These are phyloP conservation scores for Jaapia argillacea DNA, from an alignment of 768 basidiomycete species.

Conservation along the genomic window DNA sequence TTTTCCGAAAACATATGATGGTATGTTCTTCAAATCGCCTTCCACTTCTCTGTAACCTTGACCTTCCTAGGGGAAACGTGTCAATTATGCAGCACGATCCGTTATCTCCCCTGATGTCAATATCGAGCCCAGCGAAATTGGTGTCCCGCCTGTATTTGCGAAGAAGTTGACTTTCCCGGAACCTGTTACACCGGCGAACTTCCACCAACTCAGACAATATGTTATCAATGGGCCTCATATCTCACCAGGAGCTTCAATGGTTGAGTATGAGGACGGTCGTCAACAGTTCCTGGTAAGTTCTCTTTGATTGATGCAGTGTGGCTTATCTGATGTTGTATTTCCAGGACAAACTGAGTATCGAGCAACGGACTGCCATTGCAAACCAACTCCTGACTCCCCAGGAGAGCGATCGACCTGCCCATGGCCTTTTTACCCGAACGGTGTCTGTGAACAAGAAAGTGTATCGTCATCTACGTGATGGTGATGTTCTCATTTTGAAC, in stretches of 20 bases:
- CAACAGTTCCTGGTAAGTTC: conserved; percentile 66
- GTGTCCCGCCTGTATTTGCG: conserved; percentile 95
- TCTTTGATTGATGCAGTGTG: not conserved
- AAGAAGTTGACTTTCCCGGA: conserved; percentile 95
- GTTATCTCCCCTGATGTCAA: conserved; percentile 99
- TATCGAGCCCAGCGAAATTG: conserved; percentile 98
- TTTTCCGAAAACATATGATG: conserved; percentile 99
- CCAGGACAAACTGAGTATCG: conserved; percentile 77
- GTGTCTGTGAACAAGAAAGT: conserved; percentile 92
- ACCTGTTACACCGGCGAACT: conserved; percentile 88
- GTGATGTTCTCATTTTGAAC: conserved; percentile 92
- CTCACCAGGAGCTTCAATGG: conserved; percentile 90
- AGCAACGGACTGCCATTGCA: conserved; percentile 90
- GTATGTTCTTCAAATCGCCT: conserved; percentile 37
- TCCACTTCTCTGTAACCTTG: not conserved
- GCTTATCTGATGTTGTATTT: not conserved
- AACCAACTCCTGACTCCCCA: conserved; percentile 91
- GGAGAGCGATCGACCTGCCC: conserved; percentile 48
- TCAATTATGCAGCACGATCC: conserved; percentile 99
- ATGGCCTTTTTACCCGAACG: conserved; percentile 67
- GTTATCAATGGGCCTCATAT: conserved; percentile 85
- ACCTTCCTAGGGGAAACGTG: conserved; percentile 80
- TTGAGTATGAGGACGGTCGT: conserved; percentile 92
- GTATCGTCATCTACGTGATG: conserved; percentile 88
- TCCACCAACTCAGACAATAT: conserved; percentile 76